phyloP scores from a whole-genome alignment of 2,329 filamentous ascomycete species.

The Fusarium pseudoanthophilum region DNA sequence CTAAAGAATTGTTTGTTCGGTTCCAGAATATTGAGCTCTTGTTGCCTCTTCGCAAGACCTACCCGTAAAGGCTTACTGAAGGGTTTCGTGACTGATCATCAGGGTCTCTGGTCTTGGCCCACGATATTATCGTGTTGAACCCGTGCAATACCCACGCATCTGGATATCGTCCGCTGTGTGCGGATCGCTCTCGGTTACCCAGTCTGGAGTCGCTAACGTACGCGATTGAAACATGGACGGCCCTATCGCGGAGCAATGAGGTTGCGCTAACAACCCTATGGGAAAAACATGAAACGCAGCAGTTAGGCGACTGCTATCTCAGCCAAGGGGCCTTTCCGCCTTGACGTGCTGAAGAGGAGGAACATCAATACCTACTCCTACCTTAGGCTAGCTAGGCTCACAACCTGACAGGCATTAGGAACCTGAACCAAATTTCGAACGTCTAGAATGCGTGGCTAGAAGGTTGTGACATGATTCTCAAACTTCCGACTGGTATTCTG shows the following conservation, averaged over 20 bases:
- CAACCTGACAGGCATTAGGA: background rate
- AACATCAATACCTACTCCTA: background rate
- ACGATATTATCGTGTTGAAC: background rate
- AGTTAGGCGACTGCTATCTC: background rate
- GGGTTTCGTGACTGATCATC: constrained; percentile 7
- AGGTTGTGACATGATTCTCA: constrained; percentile 1
- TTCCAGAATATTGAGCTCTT: constrained; percentile 25
- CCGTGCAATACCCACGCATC: background rate
- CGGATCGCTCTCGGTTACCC: constrained; percentile 17
- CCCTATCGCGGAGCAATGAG: background rate
- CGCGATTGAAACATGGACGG: constrained; percentile 19
- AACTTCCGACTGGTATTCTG: background rate
- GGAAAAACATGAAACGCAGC: constrained; percentile 24
- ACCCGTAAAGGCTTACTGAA: constrained; percentile 15
- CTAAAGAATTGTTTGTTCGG: constrained; percentile 4
- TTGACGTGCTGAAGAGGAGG: background rate
- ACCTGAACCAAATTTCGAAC: background rate
- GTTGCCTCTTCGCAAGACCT: constrained; percentile 17
- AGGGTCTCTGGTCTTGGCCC: background rate
- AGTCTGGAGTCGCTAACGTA: constrained; percentile 1
- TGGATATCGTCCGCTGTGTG: background rate
- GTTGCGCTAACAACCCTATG: constrained; percentile 1
- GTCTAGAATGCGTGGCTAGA: constrained; percentile 1
- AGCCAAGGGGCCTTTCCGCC: background rate
- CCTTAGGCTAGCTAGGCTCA: no score